Percentiles rank a stretch among this genome's conserved stretches.
Conservation (phyloP, 257 asterid species). For the Solanum corneliomulleri region DNA sequence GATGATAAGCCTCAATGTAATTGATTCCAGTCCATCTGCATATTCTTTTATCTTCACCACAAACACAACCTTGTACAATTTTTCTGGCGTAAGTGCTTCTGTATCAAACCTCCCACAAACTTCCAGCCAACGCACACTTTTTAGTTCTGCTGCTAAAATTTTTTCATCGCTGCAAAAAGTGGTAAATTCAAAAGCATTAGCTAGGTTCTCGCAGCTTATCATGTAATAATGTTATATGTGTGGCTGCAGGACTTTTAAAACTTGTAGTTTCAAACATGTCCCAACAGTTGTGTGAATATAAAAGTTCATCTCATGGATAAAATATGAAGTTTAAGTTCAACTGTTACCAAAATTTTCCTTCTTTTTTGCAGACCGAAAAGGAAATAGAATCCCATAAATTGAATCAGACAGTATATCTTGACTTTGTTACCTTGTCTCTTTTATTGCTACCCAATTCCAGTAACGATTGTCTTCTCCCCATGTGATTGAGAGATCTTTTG, state of each 20-base stretch:
- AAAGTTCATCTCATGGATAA: background rate
- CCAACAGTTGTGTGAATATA: no score
- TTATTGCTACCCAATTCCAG: constrained; percentile 49
- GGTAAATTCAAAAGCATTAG: background rate
- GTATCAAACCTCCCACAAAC: constrained; percentile 54
- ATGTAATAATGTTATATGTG: background rate
- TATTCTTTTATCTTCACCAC: constrained; percentile 42
- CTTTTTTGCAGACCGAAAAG: background rate
- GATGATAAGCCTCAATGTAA: background rate
- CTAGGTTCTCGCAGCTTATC: background rate
- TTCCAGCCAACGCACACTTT: constrained; percentile 69
- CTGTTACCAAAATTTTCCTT: background rate
- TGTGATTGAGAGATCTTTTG: constrained; percentile 50
- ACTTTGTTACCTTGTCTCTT: background rate
- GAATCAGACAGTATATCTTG: background rate
- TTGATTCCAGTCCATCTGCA: constrained; percentile 49
- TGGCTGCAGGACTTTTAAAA: background rate
- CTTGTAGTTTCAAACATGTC: background rate
- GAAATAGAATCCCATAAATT: background rate
- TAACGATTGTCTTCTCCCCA: constrained; percentile 45
- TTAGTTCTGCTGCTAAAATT: constrained; percentile 42
- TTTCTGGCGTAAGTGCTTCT: constrained; percentile 43
- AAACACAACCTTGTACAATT: constrained; percentile 37
- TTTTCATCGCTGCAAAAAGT: constrained; percentile 34
- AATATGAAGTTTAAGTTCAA: background rate